Evolutionary conservation across 208 protist species (phyloP), one percentile per base, ranked within the genome.

Genomic region (Acanthamoeba triangularis): DNA sequence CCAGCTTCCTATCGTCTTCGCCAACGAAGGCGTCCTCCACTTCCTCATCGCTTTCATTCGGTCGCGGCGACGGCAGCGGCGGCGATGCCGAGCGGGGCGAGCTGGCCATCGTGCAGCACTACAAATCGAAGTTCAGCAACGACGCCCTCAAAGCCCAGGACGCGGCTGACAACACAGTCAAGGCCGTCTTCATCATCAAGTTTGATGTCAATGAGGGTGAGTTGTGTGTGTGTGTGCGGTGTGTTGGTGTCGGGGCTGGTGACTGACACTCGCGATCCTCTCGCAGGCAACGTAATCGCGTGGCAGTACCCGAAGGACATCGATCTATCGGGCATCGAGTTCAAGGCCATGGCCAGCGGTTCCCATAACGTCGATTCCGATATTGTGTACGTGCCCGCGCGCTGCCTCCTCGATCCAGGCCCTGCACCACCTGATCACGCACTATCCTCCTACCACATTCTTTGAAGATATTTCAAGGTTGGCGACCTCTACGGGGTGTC

Each of bases 291-390:
- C 33, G 61, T 94, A 2, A 76, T 94, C 41, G 33, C 13, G 33
- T 94, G 59, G 61, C 59, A 94, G 90, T 94, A 94, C 67, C 90
- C 90, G 14, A 41, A 67, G 63, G 90, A 94, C 65, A 33, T 94
- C 13, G 90, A 94, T 18, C 90, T 94, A 3, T 47, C 90, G 11
- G 90, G 90, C 1, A 33, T 94, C 49, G 90, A 94, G n/a, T 94
- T 94, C 90, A 94, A 94, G 47, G 90, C 90, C n/a, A 80, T 94
- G 90, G 61, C 90, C 30, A 94, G 90, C 49, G 90, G 90, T 16
- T 67, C 90, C 7, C 90, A 94, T 28, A 28, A 56, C 37, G 30
- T 94, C n/a, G 54, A 67, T 28, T 49, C 37, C 5, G 90, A 94
- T 35, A 59, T 94, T 25, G 56, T 80, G 90, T 94, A 54, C 11